Base-by-base conservation (phyloP, 1,139 yeast genomes). In the Pichia cactophila region DNA sequence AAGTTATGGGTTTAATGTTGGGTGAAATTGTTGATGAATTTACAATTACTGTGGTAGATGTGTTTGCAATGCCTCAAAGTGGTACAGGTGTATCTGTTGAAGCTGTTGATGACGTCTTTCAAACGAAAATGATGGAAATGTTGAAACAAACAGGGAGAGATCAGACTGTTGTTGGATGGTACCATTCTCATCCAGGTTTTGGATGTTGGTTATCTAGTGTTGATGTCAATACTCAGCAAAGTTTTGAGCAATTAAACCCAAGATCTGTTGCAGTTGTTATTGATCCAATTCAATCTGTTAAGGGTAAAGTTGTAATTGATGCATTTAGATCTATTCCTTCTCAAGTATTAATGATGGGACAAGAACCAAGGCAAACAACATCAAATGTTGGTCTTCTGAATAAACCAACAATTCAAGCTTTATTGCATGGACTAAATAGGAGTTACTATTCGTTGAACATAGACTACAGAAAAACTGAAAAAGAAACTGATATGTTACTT, bases 101-200 rank as follows among this genome's bases (percentile, higher is more conserved):
- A 67, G 98, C 99, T 0, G 99, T 94, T 35, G 99, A 94, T 68
- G 97, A 94, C 68, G 97, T 94, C 46, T 94, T 94, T 72, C 99
- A 94, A 68, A 90, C 98, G 12, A 86, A 85, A 65, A 94, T 94
- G 99, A 94, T 94, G 98, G 99, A 94, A 64, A 92, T 94, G 98
- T 78, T 94, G 62, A 83, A 88, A 69, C 98, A 94, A 68, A 94
- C 98, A 1, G 99, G 99, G 26, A 80, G 97, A 68, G 97, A 88
- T 69, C 96, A 90, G 67, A 89, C 88, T 88, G 98, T 94, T 57
- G 97, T 90, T 45, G 97, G 97, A 41, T 90, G 97, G 99, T 94
- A 94, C 72, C 99, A 92, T 67, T 89, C 97, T 3, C 98, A 92
- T 66, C 97, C 97, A 0, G 97, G 97, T 0, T 92, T 89, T 65